Conservation (phyloP, 2,329 filamentous ascomycete species). For the Ciborinia camelliae region DNA sequence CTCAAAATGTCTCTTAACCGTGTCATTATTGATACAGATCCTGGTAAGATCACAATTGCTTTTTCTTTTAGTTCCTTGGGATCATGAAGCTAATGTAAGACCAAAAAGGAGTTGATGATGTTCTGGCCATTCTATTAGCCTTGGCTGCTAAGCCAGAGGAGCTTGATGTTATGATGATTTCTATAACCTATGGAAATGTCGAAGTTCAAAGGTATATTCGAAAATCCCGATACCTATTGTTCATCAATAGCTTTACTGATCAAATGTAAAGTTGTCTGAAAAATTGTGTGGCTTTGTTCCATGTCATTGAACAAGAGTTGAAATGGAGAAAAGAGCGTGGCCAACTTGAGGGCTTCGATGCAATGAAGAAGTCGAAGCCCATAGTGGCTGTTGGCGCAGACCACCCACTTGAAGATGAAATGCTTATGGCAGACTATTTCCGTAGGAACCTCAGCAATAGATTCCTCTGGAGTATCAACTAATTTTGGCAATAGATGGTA, state of each 20-base stretch:
- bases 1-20: slow-evolving; percentile 62
- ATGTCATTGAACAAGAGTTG: slow-evolving; percentile 85
- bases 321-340: slow-evolving; percentile 73
- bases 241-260: slow-evolving; percentile 15
- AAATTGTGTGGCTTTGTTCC: slow-evolving; percentile 87
- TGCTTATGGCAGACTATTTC: slow-evolving; percentile 80
- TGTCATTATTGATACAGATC: slow-evolving; percentile 96
- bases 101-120: slow-evolving; percentile 75
- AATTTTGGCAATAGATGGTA: slow-evolving; percentile 55
- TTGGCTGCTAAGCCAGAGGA: slow-evolving; percentile 79
- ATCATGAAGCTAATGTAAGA: slow-evolving; percentile 13
- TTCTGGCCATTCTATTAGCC: slow-evolving; percentile 82
- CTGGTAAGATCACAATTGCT: slow-evolving; percentile 52
- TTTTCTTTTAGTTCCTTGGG: too few relatives aligned
- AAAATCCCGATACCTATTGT: slow-evolving; percentile 1
- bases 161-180: slow-evolving; percentile 79
- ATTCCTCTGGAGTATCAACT: slow-evolving; percentile 12
- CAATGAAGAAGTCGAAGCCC: slow-evolving; percentile 70
- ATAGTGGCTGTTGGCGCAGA: slow-evolving; percentile 84
- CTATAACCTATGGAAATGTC: slow-evolving; percentile 91
- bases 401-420: slow-evolving; percentile 78
- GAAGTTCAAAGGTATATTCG: slow-evolving; percentile 69
- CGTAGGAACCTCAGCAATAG: slow-evolving; percentile 53
- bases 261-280: slow-evolving; percentile 63
- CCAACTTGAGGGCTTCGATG: slow-evolving; percentile 66